phyloP scores from a whole-genome alignment of 352 stramenopile species.

The Phytophthora colocasiae region DNA sequence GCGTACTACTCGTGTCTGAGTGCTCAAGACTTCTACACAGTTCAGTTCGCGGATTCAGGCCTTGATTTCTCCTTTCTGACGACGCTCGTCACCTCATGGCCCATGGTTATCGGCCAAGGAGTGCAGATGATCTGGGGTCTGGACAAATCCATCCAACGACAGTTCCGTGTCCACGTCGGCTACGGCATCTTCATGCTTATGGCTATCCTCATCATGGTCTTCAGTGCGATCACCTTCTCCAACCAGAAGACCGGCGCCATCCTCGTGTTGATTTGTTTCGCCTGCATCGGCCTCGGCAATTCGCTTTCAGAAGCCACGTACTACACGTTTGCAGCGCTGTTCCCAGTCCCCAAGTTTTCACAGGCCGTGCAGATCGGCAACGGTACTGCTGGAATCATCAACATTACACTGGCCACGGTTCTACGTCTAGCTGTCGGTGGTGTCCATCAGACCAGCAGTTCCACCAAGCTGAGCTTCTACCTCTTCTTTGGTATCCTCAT shows the following conservation, averaged over 20 bases:
- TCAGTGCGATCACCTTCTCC: constrained; percentile 53
- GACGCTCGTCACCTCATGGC: constrained; percentile 60
- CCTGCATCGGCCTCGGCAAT: constrained; percentile 52
- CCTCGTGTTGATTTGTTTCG: constrained; percentile 62
- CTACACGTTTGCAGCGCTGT: constrained; percentile 65
- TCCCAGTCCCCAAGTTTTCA: constrained; percentile 70
- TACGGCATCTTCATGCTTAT: constrained; percentile 63
- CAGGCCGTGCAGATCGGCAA: constrained; percentile 75
- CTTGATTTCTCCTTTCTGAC: constrained; percentile 75
- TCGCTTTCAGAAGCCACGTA: constrained; percentile 61
- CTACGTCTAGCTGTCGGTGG: constrained; percentile 58
- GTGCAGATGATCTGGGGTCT: constrained; percentile 62
- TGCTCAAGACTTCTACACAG: constrained; percentile 65
- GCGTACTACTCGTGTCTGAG: constrained; percentile 79
- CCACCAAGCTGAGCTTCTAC: constrained; percentile 54
- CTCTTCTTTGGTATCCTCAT: constrained; percentile 66
- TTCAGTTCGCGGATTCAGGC: constrained; percentile 50
- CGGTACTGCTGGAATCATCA: constrained; percentile 52
- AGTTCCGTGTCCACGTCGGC: constrained; percentile 48
- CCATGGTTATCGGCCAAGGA: constrained; percentile 58
- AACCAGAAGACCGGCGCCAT: constrained; percentile 51
- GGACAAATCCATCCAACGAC: constrained; percentile 55
- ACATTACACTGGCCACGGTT: constrained; percentile 60
- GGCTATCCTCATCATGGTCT: constrained; percentile 62
- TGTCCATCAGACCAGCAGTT: constrained; percentile 43